Conservation (phyloP, 2,329 filamentous ascomycete genomes). For the Trichoderma brevicompactum region DNA sequence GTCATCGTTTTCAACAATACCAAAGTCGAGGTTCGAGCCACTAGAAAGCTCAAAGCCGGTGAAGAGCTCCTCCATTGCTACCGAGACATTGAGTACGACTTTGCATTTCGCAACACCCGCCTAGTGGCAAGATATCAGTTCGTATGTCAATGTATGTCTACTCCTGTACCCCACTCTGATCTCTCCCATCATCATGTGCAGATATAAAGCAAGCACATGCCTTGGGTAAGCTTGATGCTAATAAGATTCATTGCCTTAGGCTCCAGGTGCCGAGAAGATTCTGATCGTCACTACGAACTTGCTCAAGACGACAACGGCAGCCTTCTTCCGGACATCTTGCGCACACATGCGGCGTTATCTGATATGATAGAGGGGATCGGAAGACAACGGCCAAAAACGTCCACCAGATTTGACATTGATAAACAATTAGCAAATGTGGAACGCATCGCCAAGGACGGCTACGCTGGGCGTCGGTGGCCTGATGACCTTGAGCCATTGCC, state of each 20-base stretch:
- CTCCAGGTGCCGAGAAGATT: not conserved
- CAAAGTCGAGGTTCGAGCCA: conserved; percentile 6
- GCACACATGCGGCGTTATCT: conserved; percentile 10
- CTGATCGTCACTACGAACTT: not conserved
- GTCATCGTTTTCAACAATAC: conserved; percentile 16
- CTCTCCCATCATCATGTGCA: not conserved
- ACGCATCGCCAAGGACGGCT: not conserved
- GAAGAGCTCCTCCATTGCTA: conserved; percentile 26
- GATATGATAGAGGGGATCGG: conserved; percentile 4
- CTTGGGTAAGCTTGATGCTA: not conserved
- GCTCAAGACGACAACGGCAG: not conserved
- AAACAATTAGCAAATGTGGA: not conserved
- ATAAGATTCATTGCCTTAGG: not conserved
- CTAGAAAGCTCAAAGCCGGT: not conserved
- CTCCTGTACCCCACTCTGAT: not conserved
- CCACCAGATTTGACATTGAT: not conserved
- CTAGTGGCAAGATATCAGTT: conserved; percentile 17
- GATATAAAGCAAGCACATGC: not conserved
- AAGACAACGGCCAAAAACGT: not conserved
- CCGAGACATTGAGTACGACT: conserved; percentile 11
- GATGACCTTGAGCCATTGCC: conserved; percentile 22
- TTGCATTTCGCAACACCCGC: conserved; percentile 10
- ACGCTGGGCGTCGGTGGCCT: conserved; percentile 12
- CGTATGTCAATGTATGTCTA: conserved; percentile 17
- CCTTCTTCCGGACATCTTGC: not conserved